Conservation (phyloP, 2,329 filamentous ascomycete genomes). For the Nigrograna mackinnonii region DNA sequence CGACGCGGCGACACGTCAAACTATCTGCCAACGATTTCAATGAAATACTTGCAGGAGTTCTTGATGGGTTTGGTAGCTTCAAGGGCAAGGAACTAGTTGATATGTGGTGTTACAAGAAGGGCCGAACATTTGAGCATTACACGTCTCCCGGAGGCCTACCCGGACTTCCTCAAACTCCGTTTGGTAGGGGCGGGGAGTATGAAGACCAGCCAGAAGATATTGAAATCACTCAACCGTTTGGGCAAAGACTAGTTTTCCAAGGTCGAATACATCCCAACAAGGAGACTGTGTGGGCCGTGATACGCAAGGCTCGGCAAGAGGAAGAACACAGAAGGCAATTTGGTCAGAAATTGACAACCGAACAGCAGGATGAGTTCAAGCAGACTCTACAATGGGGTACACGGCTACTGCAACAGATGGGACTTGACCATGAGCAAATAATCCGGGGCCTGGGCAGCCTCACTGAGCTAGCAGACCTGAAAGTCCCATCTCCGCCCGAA, state of each 20-base stretch:
- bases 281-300: slow-evolving; percentile 35
- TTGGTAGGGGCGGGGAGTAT: slow-evolving; percentile 25
- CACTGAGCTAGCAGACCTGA: slow-evolving; percentile 31
- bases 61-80: slow-evolving; percentile 51
- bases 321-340: slow-evolving; percentile 19
- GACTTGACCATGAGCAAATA: slow-evolving; percentile 36
- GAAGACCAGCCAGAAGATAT: slow-evolving; percentile 30
- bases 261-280: slow-evolving; percentile 34
- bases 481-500: slow-evolving; percentile 21
- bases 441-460: slow-evolving; percentile 33
- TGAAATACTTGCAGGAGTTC: slow-evolving; percentile 57
- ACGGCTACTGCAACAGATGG: slow-evolving; percentile 31
- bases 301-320: slow-evolving; percentile 37
- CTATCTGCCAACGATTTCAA: slow-evolving; percentile 52
- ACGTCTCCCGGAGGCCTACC: slow-evolving; percentile 35
- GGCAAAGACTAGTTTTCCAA: slow-evolving; percentile 27
- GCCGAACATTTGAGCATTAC: slow-evolving; percentile 24
- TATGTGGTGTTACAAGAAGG: slow-evolving; percentile 44
- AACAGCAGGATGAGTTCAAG: slow-evolving; percentile 21
- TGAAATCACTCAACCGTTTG: slow-evolving; percentile 29
- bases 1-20: slow-evolving; percentile 24
- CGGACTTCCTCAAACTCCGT: slow-evolving; percentile 30
- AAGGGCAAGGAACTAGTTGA: slow-evolving; percentile 54
- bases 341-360: slow-evolving; percentile 13
- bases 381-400: slow-evolving; percentile 36